Base-by-base conservation (phyloP, 2,329 filamentous ascomycete genomes). In the Penicillium sp. region DNA sequence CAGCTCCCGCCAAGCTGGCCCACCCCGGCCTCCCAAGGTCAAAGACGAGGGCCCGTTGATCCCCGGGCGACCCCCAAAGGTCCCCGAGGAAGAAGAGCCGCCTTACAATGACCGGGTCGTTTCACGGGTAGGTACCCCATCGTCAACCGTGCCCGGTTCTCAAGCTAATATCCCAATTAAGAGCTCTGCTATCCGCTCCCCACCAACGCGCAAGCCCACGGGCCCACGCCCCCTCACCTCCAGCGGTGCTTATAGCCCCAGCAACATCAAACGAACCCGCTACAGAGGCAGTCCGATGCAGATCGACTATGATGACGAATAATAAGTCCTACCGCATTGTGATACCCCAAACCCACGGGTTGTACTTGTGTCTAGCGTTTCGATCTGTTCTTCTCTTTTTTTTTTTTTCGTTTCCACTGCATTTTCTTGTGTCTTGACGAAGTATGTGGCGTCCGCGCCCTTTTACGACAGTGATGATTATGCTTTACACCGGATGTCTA, bases 31-130 rank as follows among this genome's bases (percentile, higher is more conserved):
- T n/a, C 76, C 79, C 15, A 82, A 82, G 63, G 68, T 81, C 52
- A 73, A 73, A 51, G 81, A 85, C 51, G 79, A 83, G 21, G 83
- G 81, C 0, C 83, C 84, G 6, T 70, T 86, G 42, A 71, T 86
- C 21, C 83, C 84, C 13, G 76, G 78, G 42, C 73, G 76, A 33
- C 71, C 75, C 8, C 68, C 70, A 24, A 79, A 75, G 58, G 60
- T 66, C 48, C 65, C 65, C 39, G 67, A 70, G 47, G 67, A 68
- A 21, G 65, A 70, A 23, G 68, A 71, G 26, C 63, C 63, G 33
- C 67, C 65, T 6, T 74, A 76, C 59, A 65, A 51, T 28, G 74
- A 76, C 52, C 74, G 75, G 51, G 67, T 74, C 54, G 67, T 66
- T 52, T 71, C 73, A 53, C 67, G 70, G 56, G 68, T 71, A 65